Evolutionary conservation across 2,329 filamentous ascomycete species (phyloP), one percentile per base, ranked within the genome.

Genomic region (Blumeriella jaapii): DNA sequence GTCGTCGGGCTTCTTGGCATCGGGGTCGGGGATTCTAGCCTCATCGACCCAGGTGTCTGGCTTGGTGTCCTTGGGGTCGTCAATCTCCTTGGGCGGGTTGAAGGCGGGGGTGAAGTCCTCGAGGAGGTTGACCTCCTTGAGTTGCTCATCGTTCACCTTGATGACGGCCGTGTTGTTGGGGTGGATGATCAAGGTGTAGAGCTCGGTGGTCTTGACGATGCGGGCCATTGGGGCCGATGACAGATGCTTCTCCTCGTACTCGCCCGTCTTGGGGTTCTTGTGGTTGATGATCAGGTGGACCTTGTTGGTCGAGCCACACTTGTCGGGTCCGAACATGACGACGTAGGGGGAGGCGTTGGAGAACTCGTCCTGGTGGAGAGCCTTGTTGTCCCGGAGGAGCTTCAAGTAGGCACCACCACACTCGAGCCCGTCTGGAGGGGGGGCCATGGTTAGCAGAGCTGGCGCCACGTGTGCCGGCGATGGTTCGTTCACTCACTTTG

Each of bases 171-270:
- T 89, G 72, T 96, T 93, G 70, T 98, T 87, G 55, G 87, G 86
- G 63, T 89, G 82, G 59, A 98, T 84, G 53, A 95, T 85, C 53
- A 98, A 73, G 42, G 91, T 96, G 74, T 98, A 98, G 45, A 98
- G 80, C 61, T 89, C 81, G 45, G 83, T 82, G 46, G 84, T 80
- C 78, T 95, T 96, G 68, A 78, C 71, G 55, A 93, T 91, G 60
- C 79, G 82, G 58, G 87, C 87, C 40, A 79, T 71, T 43, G 91
- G 87, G 47, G 89, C 80, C 54, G 72, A 73, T 59, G 74, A 77
- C 47, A 98, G 74, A 67, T 98, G 91, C 80, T 98, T 98, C 82
- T 98, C 91, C 74, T 98, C 89, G 57, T 98, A 98, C 65, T 95
- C 85, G 68, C 89, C 89, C 29, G 86, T 95, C 82, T 94, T 95